phyloP scores from a whole-genome alignment of 441 rosid genomes.

The Pelargonium citronellum region DNA sequence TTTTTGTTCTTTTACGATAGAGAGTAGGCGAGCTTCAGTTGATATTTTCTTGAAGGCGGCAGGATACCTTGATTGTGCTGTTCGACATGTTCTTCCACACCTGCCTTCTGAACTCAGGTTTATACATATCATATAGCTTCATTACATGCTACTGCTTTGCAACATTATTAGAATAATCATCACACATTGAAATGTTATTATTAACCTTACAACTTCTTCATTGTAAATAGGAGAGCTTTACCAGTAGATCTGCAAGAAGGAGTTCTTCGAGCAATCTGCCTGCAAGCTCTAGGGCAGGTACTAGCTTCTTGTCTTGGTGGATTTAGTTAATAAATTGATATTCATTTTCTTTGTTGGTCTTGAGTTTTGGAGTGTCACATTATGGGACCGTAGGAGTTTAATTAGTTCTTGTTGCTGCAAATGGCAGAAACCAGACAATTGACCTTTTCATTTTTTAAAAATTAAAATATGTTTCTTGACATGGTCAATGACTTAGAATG shows the following conservation, averaged over 20 bases:
- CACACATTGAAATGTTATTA: not conserved
- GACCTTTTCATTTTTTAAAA: not conserved
- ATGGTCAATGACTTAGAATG: not conserved
- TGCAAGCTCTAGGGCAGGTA: constrained; percentile 98
- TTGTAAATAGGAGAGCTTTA: constrained; percentile 60
- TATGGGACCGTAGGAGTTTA: not conserved
- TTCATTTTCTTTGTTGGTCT: not conserved
- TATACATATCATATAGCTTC: constrained; percentile 19
- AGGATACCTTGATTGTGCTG: constrained; percentile 91
- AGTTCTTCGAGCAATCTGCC: constrained; percentile 78
- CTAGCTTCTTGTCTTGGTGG: constrained; percentile 16
- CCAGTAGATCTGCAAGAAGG: constrained; percentile 95
- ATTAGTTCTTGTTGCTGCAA: not conserved
- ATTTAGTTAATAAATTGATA: not conserved
- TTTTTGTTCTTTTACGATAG: constrained; percentile 32
- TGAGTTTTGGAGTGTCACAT: not conserved
- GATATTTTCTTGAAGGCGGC: constrained; percentile 97
- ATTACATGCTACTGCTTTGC: not conserved
- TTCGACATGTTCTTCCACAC: constrained; percentile 81
- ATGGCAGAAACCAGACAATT: not conserved
- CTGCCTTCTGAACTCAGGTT: constrained; percentile 73
- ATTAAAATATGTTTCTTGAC: not conserved
- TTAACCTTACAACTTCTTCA: constrained; percentile 10
- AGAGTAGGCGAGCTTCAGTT: constrained; percentile 77
- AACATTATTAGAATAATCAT: not conserved